Base-by-base conservation (phyloP, 805 yeast species). In the Yamadazyma nakazawae region DNA sequence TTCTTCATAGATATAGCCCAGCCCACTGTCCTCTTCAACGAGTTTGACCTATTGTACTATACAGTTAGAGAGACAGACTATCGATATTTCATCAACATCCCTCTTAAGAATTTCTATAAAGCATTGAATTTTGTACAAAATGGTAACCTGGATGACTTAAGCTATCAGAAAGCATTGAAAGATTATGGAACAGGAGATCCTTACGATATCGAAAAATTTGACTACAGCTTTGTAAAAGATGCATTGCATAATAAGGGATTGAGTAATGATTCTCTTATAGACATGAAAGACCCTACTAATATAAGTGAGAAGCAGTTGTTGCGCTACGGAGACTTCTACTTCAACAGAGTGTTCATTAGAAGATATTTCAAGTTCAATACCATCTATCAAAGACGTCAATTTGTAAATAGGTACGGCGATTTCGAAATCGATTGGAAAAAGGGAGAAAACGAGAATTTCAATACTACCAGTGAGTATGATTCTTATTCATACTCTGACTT, bases 101-200 rank as follows among this genome's bases (percentile, higher is more conserved):
- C 79, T 4, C 58, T 78, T 35, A 75, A 76, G 43, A 69, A 71
- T 39, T 60, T 78, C 9, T 77, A 76, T 57, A 72, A 71, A 50
- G 77, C 78, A 2, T 62, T 79, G 36, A 66, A 74, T 40, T 52
- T 59, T 38, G 68, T 64, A 16, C 74, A 69, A 45, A 61, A 58
- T 47, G 63, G 59, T 9, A 46, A 45, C 18, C 46, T 50, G 24
- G 59, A 54, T 34, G 49, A 53, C 34, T 36, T 48, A 9, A 54
- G 57, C 39, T 40, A 53, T 19, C 57, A 50, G 38, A 51, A 50
- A 24, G 53, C 54, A 10, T 32, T 45, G 14, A 36, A 46, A 13
- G 39, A 44, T n/a, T 68, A 64, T 40, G 70, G 67, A n/a, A 37
- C 42, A 5, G 66, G 64, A 3, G 56, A 63, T 42, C 66, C 66